Conservation (phyloP, 441 rosid species). For the Codiaeum variegatum region DNA sequence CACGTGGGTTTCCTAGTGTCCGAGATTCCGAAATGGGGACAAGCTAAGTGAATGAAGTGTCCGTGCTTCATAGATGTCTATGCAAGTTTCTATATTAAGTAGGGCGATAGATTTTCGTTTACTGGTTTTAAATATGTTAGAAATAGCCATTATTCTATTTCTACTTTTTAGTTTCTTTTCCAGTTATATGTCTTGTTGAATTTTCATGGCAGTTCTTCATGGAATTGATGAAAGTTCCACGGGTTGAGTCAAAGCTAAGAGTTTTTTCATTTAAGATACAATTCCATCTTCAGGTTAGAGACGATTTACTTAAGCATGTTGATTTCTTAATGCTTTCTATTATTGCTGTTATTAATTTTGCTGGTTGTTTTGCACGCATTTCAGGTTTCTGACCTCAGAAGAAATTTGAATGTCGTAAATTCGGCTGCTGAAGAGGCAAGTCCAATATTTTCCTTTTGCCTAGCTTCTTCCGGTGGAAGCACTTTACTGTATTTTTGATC, state of each 20-base stretch:
- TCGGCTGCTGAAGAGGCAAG: conserved; percentile 88
- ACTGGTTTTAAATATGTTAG: too few relatives aligned
- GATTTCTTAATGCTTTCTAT: conserved; percentile 22
- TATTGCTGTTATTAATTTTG: conserved; percentile 18
- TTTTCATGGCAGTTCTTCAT: conserved; percentile 71
- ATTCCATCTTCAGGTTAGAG: conserved; percentile 74
- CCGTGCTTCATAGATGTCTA: too few relatives aligned
- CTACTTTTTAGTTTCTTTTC: conserved; percentile 4
- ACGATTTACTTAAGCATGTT: conserved; percentile 16
- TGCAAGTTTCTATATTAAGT: neutral
- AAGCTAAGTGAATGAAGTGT: too few relatives aligned
- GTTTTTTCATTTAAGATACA: conserved; percentile 86
- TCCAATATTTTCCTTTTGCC: conserved; percentile 17
- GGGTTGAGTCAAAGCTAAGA: conserved; percentile 87
- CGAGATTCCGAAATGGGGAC: too few relatives aligned
- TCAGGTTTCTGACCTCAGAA: conserved; percentile 88
- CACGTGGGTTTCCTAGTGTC: too few relatives aligned
- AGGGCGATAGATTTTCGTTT: neutral
- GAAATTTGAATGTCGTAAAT: conserved; percentile 56
- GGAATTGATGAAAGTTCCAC: conserved; percentile 89
- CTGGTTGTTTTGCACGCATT: conserved; percentile 18
- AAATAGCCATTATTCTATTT: neutral
- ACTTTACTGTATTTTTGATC: conserved; percentile 21
- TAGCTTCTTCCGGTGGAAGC: conserved; percentile 18
- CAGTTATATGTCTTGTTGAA: conserved; percentile 20